Conservation (phyloP, 371 early-diverging fungal species). For the Syncephalastrum sp. region DNA sequence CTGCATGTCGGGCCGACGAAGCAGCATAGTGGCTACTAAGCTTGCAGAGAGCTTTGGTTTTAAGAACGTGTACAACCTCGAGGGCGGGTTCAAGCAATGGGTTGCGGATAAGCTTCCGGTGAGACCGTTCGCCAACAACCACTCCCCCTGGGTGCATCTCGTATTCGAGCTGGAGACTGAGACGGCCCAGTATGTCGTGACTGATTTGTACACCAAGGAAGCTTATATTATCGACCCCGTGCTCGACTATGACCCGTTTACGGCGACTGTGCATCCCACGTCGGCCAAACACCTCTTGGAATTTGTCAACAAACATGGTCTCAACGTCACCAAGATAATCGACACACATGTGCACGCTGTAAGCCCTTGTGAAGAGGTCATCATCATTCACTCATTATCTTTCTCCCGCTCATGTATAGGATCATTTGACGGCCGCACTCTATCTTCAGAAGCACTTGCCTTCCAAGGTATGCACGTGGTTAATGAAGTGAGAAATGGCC, state of each 20-base stretch:
- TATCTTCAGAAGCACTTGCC: constrained; percentile 31
- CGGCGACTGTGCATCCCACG: constrained; percentile 22
- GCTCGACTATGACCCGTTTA: constrained; percentile 41
- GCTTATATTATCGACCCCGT: constrained; percentile 47
- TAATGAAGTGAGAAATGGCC: no score
- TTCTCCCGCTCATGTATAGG: constrained; percentile 20
- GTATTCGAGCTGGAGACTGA: constrained; percentile 43
- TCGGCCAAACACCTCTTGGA: constrained; percentile 29
- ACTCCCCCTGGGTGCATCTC: constrained; percentile 48
- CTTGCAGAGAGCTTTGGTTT: constrained; percentile 29
- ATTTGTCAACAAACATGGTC: constrained; percentile 26
- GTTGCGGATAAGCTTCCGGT: constrained; percentile 27
- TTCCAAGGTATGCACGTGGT: constrained; percentile 20
- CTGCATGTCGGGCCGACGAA: constrained; percentile 44
- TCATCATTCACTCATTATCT: background rate
- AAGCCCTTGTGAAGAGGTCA: constrained; percentile 7
- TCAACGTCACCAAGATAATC: constrained; percentile 45
- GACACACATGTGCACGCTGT: constrained; percentile 53
- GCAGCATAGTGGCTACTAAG: constrained; percentile 26
- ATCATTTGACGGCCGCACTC: constrained; percentile 43
- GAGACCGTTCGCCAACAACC: constrained; percentile 37
- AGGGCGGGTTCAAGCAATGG: constrained; percentile 41
- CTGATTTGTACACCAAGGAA: constrained; percentile 42
- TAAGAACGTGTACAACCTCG: constrained; percentile 29
- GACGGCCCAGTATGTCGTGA: constrained; percentile 44